Evolutionary conservation across 805 yeast genomes (phyloP), one percentile per base, ranked within the genome.

Genomic region (Yarrowia osloensis): DNA sequence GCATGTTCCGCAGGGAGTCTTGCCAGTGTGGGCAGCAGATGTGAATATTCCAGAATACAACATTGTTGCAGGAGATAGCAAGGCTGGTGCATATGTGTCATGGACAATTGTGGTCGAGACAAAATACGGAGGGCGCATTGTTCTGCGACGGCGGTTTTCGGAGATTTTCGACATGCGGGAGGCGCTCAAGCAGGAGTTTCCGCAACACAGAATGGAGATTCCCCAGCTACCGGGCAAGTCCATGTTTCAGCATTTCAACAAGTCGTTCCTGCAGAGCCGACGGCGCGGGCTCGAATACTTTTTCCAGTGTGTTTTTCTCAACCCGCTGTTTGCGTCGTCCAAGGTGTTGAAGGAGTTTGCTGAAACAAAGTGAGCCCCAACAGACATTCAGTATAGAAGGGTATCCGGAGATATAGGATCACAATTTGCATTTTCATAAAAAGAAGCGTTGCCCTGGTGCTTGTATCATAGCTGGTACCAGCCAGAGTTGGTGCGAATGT

Each of bases 81-180:
- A 75, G 57, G 75, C 76, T 3, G 77, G 78, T 17, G 74, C 77
- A n/a, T 82, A 82, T 69, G 84, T 82, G 6, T 79, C 77, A 1
- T 82, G 82, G 81, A 70, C 76, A 9, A 71, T 83, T 5, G 67
- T 70, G 5, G 76, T 83, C 24, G 77, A 76, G 19, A 81, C 82
- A 1, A 44, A 71, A 6, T 70, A 69, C 5, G 78, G 76, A 0
- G 73, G 78, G 0, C 69, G 70, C 3, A 80, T 88, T 21, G 74
- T 77, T 52, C 71, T 85, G 4, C 83, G 85, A 73, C 85, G 84
- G 73, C 74, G 97, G 42, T 90, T 88, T 75, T 82, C 85, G 39
- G 94, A 90, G 52, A 84, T 90, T 69, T 86, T 77, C 44, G 69
- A 68, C 35, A 79, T 90, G 39, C 79, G 88, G 28, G 71, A 71